These are phyloP conservation scores for Ochetophila trinervis DNA, from an alignment of 306 rosid genomes.

Conservation along the genomic window DNA sequence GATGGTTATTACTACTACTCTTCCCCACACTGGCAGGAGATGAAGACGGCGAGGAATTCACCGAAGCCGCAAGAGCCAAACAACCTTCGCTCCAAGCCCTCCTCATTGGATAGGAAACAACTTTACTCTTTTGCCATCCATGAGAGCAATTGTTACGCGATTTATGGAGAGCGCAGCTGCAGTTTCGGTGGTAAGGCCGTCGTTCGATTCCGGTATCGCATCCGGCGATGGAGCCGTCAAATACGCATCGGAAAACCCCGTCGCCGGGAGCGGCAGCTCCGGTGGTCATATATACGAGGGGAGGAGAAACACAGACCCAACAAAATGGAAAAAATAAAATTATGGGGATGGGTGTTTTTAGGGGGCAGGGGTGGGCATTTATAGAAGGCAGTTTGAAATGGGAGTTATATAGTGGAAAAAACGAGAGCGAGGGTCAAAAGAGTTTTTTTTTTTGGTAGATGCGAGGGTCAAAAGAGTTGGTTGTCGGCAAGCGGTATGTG, in stretches of 20 bases:
- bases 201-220: conserved; percentile 50
- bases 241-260: conserved; percentile 35
- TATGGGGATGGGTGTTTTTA: no score
- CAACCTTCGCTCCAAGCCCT: conserved; percentile 50
- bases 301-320: background rate
- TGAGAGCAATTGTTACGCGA: conserved; percentile 13
- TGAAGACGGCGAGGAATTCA: conserved; percentile 30
- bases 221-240: conserved; percentile 47
- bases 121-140: conserved; percentile 29
- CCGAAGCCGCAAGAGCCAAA: conserved; percentile 27
- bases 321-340: no score
- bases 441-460: no score
- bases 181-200: conserved; percentile 78
- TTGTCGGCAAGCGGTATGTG: conserved; percentile 3
- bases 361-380: background rate
- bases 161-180: conserved; percentile 65
- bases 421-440: no score
- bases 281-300: background rate
- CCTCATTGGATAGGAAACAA: conserved; percentile 52
- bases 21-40: background rate
- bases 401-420: conserved; percentile 7
- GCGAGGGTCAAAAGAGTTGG: no score
- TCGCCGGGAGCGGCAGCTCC: conserved; percentile 19
- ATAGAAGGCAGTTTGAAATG: background rate
- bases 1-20: background rate